phyloP scores from a whole-genome alignment of 306 rosid genomes.

The Mimosa bimucronata region DNA sequence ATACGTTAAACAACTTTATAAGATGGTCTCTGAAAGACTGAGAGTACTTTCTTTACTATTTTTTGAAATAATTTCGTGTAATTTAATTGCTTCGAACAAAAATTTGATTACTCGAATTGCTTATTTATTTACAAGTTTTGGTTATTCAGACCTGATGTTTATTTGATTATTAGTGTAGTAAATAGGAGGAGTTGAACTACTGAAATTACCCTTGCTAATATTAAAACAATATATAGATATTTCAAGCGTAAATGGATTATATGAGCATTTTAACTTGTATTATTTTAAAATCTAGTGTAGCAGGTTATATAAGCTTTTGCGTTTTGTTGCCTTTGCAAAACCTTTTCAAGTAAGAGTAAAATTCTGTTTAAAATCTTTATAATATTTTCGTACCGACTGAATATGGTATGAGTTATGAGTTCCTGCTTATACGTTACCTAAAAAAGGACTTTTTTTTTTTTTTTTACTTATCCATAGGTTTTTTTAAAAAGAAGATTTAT shows the following conservation, averaged over 20 bases:
- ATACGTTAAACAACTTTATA: background rate
- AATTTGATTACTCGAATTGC: slow-evolving; percentile 2
- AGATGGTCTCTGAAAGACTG: background rate
- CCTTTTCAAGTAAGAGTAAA: background rate
- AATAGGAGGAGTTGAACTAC: background rate
- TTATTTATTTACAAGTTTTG: background rate
- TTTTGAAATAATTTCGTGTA: background rate
- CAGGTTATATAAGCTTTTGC: background rate
- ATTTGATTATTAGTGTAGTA: slow-evolving; percentile 4
- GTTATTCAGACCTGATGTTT: slow-evolving; percentile 1
- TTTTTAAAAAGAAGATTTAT: background rate
- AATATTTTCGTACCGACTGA: background rate
- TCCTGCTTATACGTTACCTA: no score
- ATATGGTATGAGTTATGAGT: no score
- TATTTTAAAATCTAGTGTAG: background rate
- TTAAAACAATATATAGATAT: slow-evolving; percentile 17
- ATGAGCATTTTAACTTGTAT: background rate
- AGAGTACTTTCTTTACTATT: slow-evolving; percentile 1
- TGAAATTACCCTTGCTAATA: background rate
- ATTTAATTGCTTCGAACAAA: background rate
- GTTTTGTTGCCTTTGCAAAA: background rate
- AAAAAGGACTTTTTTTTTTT: no score
- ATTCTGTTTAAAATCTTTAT: background rate
- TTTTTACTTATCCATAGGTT: no score
- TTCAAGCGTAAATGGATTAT: slow-evolving; percentile 2